A percentile compares a stretch with the other conserved stretches of the same genome.
These are phyloP conservation scores for Exophiala sp. DNA, from an alignment of 2,329 filamentous ascomycete genomes.

Conservation along the genomic window DNA sequence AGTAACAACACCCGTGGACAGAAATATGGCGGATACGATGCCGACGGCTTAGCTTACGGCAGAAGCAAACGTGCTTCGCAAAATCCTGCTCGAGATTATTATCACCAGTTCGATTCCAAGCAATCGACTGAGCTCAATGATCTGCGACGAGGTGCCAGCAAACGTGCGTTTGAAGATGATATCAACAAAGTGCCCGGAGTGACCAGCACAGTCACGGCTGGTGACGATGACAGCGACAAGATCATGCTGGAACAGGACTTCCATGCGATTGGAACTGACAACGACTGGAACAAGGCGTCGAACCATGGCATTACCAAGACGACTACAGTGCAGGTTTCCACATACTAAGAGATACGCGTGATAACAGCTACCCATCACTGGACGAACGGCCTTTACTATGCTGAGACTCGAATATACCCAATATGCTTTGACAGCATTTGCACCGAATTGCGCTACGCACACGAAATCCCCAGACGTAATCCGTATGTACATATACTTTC, in stretches of 20 bases:
- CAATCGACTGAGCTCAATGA: slow-evolving; percentile 18
- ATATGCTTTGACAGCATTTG: no score
- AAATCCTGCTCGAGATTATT: slow-evolving; percentile 16
- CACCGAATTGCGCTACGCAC: no score
- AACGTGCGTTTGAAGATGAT: background rate
- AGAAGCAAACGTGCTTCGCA: slow-evolving; percentile 4
- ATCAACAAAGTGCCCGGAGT: slow-evolving; percentile 3
- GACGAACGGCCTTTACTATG: background rate
- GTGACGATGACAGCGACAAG: slow-evolving; percentile 22
- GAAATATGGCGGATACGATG: slow-evolving; percentile 13
- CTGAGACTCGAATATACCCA: no score
- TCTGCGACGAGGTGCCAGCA: slow-evolving; percentile 8
- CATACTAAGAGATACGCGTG: background rate
- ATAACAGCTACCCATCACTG: background rate
- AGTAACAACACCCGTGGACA: slow-evolving; percentile 1
- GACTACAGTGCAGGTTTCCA: slow-evolving; percentile 18
- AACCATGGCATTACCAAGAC: slow-evolving; percentile 20
- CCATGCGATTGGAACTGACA: slow-evolving; percentile 7
- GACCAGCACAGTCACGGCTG: slow-evolving; percentile 17
- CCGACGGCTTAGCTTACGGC: slow-evolving; percentile 18
- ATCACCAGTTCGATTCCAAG: slow-evolving; percentile 12
- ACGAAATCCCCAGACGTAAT: no score
- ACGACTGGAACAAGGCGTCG: slow-evolving; percentile 1
- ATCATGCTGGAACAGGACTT: slow-evolving; percentile 19
- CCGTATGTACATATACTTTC: no score